These are phyloP conservation scores for Dictyostelium capitatum DNA, from an alignment of 78 protist genomes.

Conservation along the genomic window DNA sequence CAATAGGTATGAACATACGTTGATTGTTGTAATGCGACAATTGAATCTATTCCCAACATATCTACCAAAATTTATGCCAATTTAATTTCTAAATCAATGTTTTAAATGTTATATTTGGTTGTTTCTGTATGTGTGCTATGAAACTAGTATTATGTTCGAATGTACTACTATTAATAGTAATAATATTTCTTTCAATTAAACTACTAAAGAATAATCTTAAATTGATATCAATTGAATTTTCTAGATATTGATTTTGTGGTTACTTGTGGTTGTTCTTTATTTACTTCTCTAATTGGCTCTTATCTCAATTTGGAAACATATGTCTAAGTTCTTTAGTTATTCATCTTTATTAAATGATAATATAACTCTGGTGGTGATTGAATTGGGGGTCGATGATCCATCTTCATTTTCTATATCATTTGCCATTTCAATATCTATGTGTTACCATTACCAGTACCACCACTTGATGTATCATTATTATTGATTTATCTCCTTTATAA, in stretches of 20 bases:
- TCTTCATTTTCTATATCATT: neutral
- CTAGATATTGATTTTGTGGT: too few relatives aligned
- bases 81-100: conserved; percentile 21
- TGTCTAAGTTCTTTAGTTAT: conserved; percentile 2
- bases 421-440: conserved; percentile 10
- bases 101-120: neutral
- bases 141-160: too few relatives aligned
- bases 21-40: conserved; percentile 14
- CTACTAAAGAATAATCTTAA: conserved; percentile 34
- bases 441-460: neutral
- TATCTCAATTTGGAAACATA: neutral
- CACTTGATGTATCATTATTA: neutral
- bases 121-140: too few relatives aligned
- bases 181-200: neutral
- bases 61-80: conserved; percentile 1
- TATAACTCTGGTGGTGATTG: neutral
- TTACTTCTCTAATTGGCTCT: too few relatives aligned
- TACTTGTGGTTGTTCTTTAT: too few relatives aligned
- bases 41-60: conserved; percentile 15
- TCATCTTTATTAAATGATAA: conserved; percentile 11
- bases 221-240: conserved; percentile 6
- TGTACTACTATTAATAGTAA: too few relatives aligned
- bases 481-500: neutral
- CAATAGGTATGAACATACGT: conserved; percentile 26
- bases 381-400: neutral